phyloP scores from a whole-genome alignment of 495 filamentous ascomycete genomes.

The Usnea hakonensis region DNA sequence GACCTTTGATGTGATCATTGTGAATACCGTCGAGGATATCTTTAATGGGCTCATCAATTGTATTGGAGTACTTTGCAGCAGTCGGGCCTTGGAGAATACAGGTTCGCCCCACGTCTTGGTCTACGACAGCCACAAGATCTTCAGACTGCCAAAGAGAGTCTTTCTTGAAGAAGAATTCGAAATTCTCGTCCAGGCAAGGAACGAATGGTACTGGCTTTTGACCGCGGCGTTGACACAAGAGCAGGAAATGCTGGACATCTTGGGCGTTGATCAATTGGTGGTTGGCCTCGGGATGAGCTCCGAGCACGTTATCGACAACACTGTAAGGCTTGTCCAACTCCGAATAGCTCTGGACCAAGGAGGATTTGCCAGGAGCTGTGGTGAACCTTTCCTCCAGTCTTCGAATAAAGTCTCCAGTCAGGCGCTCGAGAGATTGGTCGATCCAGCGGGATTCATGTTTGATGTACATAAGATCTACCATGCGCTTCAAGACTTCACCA shows the following conservation, averaged over 20 bases:
- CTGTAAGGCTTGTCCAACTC: constrained; percentile 79
- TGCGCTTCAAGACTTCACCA: constrained; percentile 78
- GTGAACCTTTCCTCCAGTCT: constrained; percentile 93
- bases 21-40: constrained; percentile 90
- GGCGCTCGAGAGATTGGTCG: constrained; percentile 67
- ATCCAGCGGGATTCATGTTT: constrained; percentile 94
- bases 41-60: constrained; percentile 85
- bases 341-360: constrained; percentile 73
- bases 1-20: constrained; percentile 67
- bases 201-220: constrained; percentile 98
- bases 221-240: constrained; percentile 83
- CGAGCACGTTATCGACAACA: constrained; percentile 68
- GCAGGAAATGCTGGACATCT: constrained; percentile 90
- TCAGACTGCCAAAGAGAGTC: constrained; percentile 99
- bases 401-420: constrained; percentile 91
- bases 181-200: constrained; percentile 84
- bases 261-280: constrained; percentile 92
- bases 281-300: constrained; percentile 76
- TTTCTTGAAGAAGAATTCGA: constrained; percentile 99
- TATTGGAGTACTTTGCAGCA: constrained; percentile 80
- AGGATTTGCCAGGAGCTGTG: constrained; percentile 53
- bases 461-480: constrained; percentile 95
- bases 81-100: constrained; percentile 96
- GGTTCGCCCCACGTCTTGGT: constrained; percentile 86
- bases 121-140: constrained; percentile 90